phyloP scores from a whole-genome alignment of 2,329 filamentous ascomycete genomes.

The Pyricularia sp. region DNA sequence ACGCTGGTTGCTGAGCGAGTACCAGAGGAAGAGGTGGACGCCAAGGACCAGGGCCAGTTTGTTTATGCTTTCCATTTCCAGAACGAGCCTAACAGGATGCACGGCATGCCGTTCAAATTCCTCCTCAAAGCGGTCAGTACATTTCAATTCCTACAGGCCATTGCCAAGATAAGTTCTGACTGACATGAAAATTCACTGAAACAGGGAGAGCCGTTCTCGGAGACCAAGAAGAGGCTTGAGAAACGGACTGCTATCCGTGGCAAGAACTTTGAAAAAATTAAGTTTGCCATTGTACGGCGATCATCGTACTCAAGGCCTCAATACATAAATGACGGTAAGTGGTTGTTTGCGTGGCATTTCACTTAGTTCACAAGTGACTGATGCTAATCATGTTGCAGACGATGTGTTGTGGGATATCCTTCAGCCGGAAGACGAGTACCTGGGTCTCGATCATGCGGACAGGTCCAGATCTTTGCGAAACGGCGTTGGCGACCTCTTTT shows the following conservation, averaged over 20 bases:
- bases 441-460: slow-evolving; percentile 59
- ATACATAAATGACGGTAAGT: slow-evolving; percentile 80
- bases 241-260: slow-evolving; percentile 91
- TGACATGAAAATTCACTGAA: neutral
- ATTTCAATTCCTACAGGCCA: neutral
- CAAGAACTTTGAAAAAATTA: slow-evolving; percentile 98
- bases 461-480: slow-evolving; percentile 48
- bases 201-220: slow-evolving; percentile 74
- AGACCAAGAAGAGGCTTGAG: slow-evolving; percentile 90
- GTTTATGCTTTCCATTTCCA: slow-evolving; percentile 90
- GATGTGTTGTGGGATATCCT: slow-evolving; percentile 47
- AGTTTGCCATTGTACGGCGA: slow-evolving; percentile 75
- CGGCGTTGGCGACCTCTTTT: slow-evolving; percentile 54
- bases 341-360: slow-evolving; percentile 5
- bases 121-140: slow-evolving; percentile 64
- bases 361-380: neutral
- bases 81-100: slow-evolving; percentile 71
- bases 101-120: slow-evolving; percentile 89
- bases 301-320: slow-evolving; percentile 66
- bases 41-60: slow-evolving; percentile 41
- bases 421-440: slow-evolving; percentile 46
- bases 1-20: slow-evolving; percentile 73
- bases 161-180: slow-evolving; percentile 6
- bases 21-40: slow-evolving; percentile 61
- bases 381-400: slow-evolving; percentile 27